A percentile compares a stretch with the other conserved stretches of the same genome.
These are phyloP conservation scores for Neofusicoccum laricinum DNA, from an alignment of 2,329 filamentous ascomycete genomes.

Conservation along the genomic window DNA sequence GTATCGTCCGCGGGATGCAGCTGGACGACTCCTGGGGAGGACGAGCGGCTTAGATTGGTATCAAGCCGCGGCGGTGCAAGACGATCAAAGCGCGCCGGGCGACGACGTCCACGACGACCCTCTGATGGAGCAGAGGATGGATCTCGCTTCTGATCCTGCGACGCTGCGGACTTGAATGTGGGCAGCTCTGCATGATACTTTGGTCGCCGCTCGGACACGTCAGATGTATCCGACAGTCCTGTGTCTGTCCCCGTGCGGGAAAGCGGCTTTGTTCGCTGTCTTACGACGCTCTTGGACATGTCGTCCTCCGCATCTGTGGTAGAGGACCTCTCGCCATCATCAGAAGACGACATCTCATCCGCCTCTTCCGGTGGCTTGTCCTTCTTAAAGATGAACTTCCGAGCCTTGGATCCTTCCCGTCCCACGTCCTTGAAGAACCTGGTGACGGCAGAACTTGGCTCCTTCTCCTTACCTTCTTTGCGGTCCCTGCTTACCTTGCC, in stretches of 20 bases:
- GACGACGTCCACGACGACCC: constrained; percentile 30
- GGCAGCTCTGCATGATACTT: constrained; percentile 8
- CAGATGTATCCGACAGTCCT: neutral
- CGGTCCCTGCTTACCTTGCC: constrained; percentile 19
- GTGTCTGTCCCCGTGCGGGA: constrained; percentile 6
- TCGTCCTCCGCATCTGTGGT: constrained; percentile 46
- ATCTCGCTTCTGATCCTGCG: neutral
- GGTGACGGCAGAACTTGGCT: constrained; percentile 56
- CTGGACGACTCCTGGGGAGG: constrained; percentile 9
- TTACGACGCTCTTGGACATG: constrained; percentile 16
- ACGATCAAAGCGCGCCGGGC: constrained; percentile 42
- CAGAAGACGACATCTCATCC: constrained; percentile 22
- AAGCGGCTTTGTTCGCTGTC: neutral
- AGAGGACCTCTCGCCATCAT: constrained; percentile 44
- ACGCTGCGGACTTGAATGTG: constrained; percentile 8
- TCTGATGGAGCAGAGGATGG: neutral
- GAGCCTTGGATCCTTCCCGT: constrained; percentile 61
- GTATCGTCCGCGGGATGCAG: neutral
- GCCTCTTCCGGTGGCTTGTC: constrained; percentile 41
- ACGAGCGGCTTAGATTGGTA: constrained; percentile 19
- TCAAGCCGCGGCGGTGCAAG: constrained; percentile 53
- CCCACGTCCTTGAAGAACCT: constrained; percentile 75
- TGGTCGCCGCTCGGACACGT: neutral
- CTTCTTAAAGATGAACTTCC: constrained; percentile 59
- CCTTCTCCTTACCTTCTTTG: constrained; percentile 42